A percentile compares a stretch with the other conserved stretches of the same genome.
Conservation (phyloP, 331 rosid species). For the Malus hybrid region DNA sequence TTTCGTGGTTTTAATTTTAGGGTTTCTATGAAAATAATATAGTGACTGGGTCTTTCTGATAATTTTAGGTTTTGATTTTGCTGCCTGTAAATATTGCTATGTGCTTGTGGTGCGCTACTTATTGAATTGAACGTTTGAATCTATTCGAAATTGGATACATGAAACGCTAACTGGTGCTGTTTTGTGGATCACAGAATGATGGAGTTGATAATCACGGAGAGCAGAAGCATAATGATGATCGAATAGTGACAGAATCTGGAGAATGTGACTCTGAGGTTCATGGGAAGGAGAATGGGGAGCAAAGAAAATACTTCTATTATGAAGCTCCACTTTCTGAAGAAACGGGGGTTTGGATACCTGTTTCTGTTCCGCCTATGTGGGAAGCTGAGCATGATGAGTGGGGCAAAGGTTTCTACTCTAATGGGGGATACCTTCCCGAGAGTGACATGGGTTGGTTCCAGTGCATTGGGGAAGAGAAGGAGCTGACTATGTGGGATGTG, state of each 20-base stretch:
- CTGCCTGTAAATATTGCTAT: not conserved
- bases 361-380: constrained; percentile 94
- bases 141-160: not conserved
- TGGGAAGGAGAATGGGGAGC: constrained; percentile 27
- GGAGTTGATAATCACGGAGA: constrained; percentile 18
- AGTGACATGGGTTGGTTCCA: constrained; percentile 80
- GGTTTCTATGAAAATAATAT: not conserved
- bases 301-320: constrained; percentile 58
- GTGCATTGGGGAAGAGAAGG: constrained; percentile 66
- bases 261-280: constrained; percentile 13
- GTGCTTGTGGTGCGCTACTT: not conserved
- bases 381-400: constrained; percentile 68
- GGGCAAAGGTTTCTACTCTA: constrained; percentile 54
- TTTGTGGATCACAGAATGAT: constrained; percentile 33
- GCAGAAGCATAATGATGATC: not conserved
- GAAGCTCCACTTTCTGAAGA: constrained; percentile 69
- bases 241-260: not conserved
- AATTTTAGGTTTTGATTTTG: not conserved
- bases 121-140: not conserved
- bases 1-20: not conserved
- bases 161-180: not conserved
- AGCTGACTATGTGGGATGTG: constrained; percentile 98
- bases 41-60: not conserved
- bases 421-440: constrained; percentile 87
- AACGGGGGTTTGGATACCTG: constrained; percentile 98